Evolutionary conservation across 1,284 basidiomycete species (phyloP).

Genomic region (Volvariella volvacea): DNA sequence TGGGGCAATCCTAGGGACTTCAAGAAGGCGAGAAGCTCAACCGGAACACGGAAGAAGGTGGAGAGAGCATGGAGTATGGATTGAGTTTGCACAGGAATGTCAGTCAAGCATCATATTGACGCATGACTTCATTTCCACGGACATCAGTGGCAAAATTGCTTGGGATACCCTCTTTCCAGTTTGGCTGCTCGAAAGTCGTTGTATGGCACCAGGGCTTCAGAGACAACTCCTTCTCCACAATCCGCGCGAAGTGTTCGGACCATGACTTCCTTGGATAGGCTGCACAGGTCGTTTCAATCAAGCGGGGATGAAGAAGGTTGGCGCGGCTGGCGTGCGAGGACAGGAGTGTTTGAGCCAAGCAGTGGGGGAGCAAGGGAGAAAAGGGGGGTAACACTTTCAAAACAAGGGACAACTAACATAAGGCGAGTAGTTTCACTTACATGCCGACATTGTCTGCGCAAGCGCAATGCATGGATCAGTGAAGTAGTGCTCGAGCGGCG

Average conservation of each 20-base stretch:
- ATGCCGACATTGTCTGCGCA: slow-evolving; percentile 38
- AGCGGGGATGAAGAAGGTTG: slow-evolving; percentile 34
- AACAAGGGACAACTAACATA: not conserved
- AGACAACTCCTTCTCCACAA: slow-evolving; percentile 39
- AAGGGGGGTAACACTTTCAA: not conserved
- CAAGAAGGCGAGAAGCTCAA: too few species aligned
- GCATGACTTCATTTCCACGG: slow-evolving; percentile 37
- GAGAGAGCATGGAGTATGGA: too few species aligned
- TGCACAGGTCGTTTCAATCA: slow-evolving; percentile 36
- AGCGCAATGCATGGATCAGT: not conserved
- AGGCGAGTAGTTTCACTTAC: slow-evolving; percentile 20
- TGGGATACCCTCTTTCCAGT: slow-evolving; percentile 35
- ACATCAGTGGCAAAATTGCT: slow-evolving; percentile 48
- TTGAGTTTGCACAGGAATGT: too few species aligned
- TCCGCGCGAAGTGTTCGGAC: slow-evolving; percentile 38
- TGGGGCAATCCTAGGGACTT: too few species aligned
- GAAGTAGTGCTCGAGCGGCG: not conserved
- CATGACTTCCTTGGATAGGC: slow-evolving; percentile 41
- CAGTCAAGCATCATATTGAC: slow-evolving; percentile 18
- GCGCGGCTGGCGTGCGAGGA: slow-evolving; percentile 28
- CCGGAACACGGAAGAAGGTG: too few species aligned
- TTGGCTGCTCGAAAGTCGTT: slow-evolving; percentile 39
- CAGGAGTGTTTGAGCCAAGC: not conserved
- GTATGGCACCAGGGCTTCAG: slow-evolving; percentile 50
- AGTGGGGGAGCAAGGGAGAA: too few species aligned